Percentiles rank a stretch among this genome's conserved stretches.
Conservation (phyloP, 2,329 filamentous ascomycete species). For the Aspergillus sp. region DNA sequence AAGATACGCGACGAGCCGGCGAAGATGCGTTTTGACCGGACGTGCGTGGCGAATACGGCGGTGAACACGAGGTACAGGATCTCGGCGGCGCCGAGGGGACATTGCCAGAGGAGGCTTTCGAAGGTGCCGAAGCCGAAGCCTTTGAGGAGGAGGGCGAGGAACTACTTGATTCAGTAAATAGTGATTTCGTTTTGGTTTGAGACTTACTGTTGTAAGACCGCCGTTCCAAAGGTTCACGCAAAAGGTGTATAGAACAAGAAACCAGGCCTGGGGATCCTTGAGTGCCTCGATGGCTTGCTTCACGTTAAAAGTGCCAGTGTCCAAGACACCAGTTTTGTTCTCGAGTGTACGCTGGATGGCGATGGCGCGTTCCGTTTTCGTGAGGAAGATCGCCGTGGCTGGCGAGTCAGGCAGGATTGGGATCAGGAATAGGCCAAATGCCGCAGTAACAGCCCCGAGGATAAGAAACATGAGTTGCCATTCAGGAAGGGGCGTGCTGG, state of each 20-base stretch:
- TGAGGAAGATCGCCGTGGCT: slow-evolving; percentile 44
- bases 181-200: no score
- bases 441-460: slow-evolving; percentile 30
- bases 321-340: slow-evolving; percentile 57
- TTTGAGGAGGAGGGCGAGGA: slow-evolving; percentile 34
- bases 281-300: slow-evolving; percentile 40
- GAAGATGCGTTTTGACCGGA: slow-evolving; percentile 17
- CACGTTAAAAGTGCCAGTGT: slow-evolving; percentile 45
- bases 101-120: slow-evolving; percentile 32
- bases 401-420: slow-evolving; percentile 28
- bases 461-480: slow-evolving; percentile 35
- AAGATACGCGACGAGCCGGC: slow-evolving; percentile 21
- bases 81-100: slow-evolving; percentile 35
- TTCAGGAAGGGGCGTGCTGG: no score
- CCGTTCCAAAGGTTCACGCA: slow-evolving; percentile 37
- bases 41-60: slow-evolving; percentile 27
- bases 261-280: slow-evolving; percentile 34
- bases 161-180: slow-evolving; percentile 1
- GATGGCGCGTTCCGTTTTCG: slow-evolving; percentile 43
- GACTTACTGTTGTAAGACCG: slow-evolving; percentile 30
- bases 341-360: slow-evolving; percentile 53
- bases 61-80: slow-evolving; percentile 36
- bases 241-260: slow-evolving; percentile 32
- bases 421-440: slow-evolving; percentile 18
- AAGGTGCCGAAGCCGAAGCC: slow-evolving; percentile 41